These are phyloP conservation scores for Aquilaria sinensis DNA, from an alignment of 345 rosid genomes.

Conservation along the genomic window DNA sequence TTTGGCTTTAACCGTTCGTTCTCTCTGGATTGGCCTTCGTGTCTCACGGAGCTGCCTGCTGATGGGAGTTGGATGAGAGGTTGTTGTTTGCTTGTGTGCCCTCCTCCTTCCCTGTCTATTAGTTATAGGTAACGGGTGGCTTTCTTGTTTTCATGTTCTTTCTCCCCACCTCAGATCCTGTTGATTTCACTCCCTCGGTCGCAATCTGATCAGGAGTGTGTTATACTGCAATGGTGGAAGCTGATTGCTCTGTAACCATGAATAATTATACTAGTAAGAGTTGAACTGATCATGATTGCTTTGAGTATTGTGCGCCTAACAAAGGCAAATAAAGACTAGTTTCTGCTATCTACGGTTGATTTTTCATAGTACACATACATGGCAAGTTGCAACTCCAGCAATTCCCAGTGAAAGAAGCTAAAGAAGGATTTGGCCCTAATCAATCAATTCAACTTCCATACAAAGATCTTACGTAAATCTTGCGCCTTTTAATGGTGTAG, in stretches of 20 bases:
- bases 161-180: neutral
- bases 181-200: slow-evolving; percentile 14
- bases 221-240: slow-evolving; percentile 7
- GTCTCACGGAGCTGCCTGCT: slow-evolving; percentile 7
- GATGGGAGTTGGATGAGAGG: slow-evolving; percentile 69
- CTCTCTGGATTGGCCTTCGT: neutral
- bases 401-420: too few relatives aligned
- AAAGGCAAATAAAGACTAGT: neutral
- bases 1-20: slow-evolving; percentile 4
- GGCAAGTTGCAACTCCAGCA: neutral
- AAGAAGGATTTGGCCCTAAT: too few relatives aligned
- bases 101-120: slow-evolving; percentile 54
- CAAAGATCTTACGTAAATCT: too few relatives aligned
- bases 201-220: slow-evolving; percentile 17
- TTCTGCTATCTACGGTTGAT: neutral
- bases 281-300: slow-evolving; percentile 1
- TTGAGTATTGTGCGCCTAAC: slow-evolving; percentile 1
- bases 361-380: neutral
- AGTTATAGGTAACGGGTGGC: slow-evolving; percentile 1
- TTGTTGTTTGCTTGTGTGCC: slow-evolving; percentile 56
- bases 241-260: slow-evolving; percentile 12
- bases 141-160: neutral
- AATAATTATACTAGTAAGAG: slow-evolving; percentile 2
- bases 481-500: too few relatives aligned
- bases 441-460: too few relatives aligned